A percentile compares a stretch with the other conserved stretches of the same genome.
phyloP scores from a whole-genome alignment of 2,329 filamentous ascomycete genomes.

The Fusarium fujikuroi region DNA sequence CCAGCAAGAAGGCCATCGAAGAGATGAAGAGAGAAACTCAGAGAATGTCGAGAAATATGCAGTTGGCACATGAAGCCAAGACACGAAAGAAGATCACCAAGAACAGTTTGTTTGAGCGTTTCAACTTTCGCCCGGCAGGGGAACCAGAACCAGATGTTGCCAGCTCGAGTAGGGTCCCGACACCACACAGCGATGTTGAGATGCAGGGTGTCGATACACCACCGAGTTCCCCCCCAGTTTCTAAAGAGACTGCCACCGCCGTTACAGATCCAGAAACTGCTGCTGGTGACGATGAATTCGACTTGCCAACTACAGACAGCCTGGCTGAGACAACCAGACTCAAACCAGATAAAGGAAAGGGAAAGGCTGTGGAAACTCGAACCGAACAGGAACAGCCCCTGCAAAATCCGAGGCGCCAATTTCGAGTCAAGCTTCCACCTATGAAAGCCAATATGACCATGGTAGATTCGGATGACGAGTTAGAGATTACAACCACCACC shows the following conservation, averaged over 20 bases:
- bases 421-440: conserved; percentile 62
- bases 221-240: conserved; percentile 73
- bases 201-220: conserved; percentile 69
- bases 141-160: conserved; percentile 51
- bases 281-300: conserved; percentile 20
- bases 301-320: conserved; percentile 50
- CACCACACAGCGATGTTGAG: conserved; percentile 65
- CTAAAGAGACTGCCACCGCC: conserved; percentile 45
- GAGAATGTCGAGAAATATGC: conserved; percentile 87
- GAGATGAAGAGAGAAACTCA: conserved; percentile 97
- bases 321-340: conserved; percentile 47
- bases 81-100: conserved; percentile 93
- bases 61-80: conserved; percentile 87
- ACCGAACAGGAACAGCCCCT: conserved; percentile 37
- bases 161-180: conserved; percentile 67
- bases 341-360: conserved; percentile 68
- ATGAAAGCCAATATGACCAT: conserved; percentile 52
- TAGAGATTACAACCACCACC: conserved; percentile 68
- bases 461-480: conserved; percentile 66
- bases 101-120: conserved; percentile 81
- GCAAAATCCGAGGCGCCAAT: conserved; percentile 55
- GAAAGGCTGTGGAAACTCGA: conserved; percentile 55
- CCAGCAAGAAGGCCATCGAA: conserved; percentile 92
- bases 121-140: conserved; percentile 73
- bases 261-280: background rate